A percentile compares a stretch with the other conserved stretches of the same genome.
Conservation (phyloP, 1,139 yeast species). For the Ogataea hybrid region DNA sequence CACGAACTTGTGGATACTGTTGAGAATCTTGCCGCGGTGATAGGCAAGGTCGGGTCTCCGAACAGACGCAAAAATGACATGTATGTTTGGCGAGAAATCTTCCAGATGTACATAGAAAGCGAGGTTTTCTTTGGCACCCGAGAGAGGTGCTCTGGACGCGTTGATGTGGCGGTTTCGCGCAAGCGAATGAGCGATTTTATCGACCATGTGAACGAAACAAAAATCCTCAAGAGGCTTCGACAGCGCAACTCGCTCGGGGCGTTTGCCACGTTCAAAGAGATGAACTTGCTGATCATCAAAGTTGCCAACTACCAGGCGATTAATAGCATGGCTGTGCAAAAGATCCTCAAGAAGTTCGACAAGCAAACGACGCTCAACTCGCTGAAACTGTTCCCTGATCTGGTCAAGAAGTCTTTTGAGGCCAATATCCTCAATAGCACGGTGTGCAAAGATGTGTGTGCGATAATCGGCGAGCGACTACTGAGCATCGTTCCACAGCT, state of each 20-base stretch:
- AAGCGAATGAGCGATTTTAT: slow-evolving; percentile 42
- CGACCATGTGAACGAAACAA: slow-evolving; percentile 38
- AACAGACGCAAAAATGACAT: slow-evolving; percentile 49
- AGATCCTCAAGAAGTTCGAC: slow-evolving; percentile 72
- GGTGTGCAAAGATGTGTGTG: slow-evolving; percentile 54
- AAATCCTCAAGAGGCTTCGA: slow-evolving; percentile 43
- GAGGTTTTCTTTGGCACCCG: slow-evolving; percentile 63
- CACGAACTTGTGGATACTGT: slow-evolving; percentile 43
- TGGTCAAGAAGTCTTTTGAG: slow-evolving; percentile 32
- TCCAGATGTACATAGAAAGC: slow-evolving; percentile 61
- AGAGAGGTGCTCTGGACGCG: slow-evolving; percentile 47
- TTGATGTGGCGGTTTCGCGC: slow-evolving; percentile 36
- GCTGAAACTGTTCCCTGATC: slow-evolving; percentile 44
- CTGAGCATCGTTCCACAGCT: slow-evolving; percentile 64
- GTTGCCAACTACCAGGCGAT: slow-evolving; percentile 61
- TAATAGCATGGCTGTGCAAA: slow-evolving; percentile 61
- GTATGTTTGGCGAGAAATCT: slow-evolving; percentile 70
- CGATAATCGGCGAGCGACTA: slow-evolving; percentile 52
- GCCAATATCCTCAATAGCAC: slow-evolving; percentile 43
- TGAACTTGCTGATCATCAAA: slow-evolving; percentile 56
- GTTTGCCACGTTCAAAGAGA: slow-evolving; percentile 47
- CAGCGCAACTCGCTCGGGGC: slow-evolving; percentile 47
- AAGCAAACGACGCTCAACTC: slow-evolving; percentile 63
- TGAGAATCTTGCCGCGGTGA: slow-evolving; percentile 39
- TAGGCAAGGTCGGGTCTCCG: slow-evolving; percentile 43